These are phyloP conservation scores for Anthostomella pinea DNA, from an alignment of 2,329 filamentous ascomycete genomes.

Conservation along the genomic window DNA sequence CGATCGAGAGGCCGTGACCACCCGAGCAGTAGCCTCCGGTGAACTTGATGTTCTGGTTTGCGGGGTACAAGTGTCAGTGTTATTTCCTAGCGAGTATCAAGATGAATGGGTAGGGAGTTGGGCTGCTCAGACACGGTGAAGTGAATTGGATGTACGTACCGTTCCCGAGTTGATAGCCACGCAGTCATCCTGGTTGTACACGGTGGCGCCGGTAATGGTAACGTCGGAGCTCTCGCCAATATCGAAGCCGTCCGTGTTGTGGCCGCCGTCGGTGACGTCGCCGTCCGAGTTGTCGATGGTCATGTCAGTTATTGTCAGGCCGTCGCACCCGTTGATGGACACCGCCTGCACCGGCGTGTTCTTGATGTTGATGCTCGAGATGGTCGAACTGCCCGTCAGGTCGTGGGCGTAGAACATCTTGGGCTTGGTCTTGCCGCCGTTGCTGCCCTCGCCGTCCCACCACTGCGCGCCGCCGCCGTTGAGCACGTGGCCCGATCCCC, in stretches of 20 bases:
- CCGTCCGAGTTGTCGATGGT: constrained; percentile 58
- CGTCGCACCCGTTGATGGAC: constrained; percentile 41
- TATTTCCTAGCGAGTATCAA: too few relatives aligned
- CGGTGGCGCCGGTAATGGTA: constrained; percentile 47
- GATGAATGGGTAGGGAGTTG: too few relatives aligned
- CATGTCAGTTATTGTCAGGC: constrained; percentile 46
- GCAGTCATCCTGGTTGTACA: constrained; percentile 60
- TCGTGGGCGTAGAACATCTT: constrained; percentile 58
- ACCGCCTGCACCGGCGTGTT: constrained; percentile 56
- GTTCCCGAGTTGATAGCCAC: constrained; percentile 56
- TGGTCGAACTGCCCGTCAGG: constrained; percentile 44
- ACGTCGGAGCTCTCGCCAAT: constrained; percentile 45
- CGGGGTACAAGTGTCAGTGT: too few relatives aligned
- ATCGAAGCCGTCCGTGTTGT: constrained; percentile 57
- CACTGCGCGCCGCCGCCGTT: constrained; percentile 55
- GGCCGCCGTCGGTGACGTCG: constrained; percentile 37
- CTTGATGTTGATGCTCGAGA: constrained; percentile 48
- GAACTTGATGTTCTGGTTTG: constrained; percentile 25
- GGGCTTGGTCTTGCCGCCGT: constrained; percentile 62
- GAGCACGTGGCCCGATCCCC: constrained; percentile 49
- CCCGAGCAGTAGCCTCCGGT: constrained; percentile 44
- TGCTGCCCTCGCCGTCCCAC: constrained; percentile 61
- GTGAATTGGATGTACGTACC: constrained; percentile 31
- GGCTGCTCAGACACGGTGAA: too few relatives aligned
- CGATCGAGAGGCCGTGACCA: constrained; percentile 58